Evolutionary conservation across 257 asterid genomes (phyloP).

Genomic region (Knoxia roxburghii): DNA sequence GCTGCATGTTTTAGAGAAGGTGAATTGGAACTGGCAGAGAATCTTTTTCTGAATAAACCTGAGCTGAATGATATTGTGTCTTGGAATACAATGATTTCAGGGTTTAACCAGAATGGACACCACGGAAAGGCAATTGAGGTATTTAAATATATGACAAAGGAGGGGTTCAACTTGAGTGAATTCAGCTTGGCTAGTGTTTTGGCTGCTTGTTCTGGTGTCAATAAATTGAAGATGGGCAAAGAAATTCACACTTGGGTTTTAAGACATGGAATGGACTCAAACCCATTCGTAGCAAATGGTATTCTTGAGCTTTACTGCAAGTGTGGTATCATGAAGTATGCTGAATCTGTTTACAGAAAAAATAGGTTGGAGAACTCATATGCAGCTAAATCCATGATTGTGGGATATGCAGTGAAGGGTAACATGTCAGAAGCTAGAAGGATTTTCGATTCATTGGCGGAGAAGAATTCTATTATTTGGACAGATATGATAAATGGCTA

Average conservation of each 20-base stretch:
- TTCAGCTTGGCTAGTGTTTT: slow-evolving; percentile 61
- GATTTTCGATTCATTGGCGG: slow-evolving; percentile 52
- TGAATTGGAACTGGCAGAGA: slow-evolving; percentile 50
- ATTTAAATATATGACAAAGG: slow-evolving; percentile 48
- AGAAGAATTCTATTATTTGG: slow-evolving; percentile 65
- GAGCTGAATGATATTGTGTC: slow-evolving; percentile 63
- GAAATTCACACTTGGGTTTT: slow-evolving; percentile 72
- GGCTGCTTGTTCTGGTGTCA: slow-evolving; percentile 58
- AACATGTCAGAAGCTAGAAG: slow-evolving; percentile 55
- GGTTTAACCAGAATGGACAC: slow-evolving; percentile 56
- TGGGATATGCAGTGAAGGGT: slow-evolving; percentile 60
- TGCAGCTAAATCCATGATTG: slow-evolving; percentile 60
- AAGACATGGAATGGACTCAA: slow-evolving; percentile 44
- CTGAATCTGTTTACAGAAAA: slow-evolving; percentile 37
- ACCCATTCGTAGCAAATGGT: slow-evolving; percentile 64
- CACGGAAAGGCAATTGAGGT: slow-evolving; percentile 52
- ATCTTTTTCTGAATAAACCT: slow-evolving; percentile 37
- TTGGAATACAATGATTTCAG: slow-evolving; percentile 84
- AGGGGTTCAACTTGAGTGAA: slow-evolving; percentile 49
- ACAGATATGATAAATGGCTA: slow-evolving; percentile 76
- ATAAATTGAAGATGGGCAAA: slow-evolving; percentile 56
- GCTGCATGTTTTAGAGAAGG: slow-evolving; percentile 91
- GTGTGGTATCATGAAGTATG: slow-evolving; percentile 59
- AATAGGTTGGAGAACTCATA: slow-evolving; percentile 36
- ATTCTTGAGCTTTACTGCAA: slow-evolving; percentile 68